Conservation (phyloP, 441 rosid genomes). For the Populus hybrid region DNA sequence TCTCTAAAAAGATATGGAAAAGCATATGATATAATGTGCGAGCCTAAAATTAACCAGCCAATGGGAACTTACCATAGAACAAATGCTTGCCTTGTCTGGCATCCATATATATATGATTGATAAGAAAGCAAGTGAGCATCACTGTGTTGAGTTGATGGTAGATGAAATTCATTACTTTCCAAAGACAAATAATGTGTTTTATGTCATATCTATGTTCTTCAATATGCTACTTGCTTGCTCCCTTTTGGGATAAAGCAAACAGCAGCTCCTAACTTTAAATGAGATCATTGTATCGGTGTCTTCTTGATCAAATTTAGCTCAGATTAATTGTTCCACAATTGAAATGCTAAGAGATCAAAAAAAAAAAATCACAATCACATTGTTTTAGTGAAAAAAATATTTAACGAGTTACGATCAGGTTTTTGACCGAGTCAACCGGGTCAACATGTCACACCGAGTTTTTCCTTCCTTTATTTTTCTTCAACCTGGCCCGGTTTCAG, state of each 20-base stretch:
- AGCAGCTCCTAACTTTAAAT: not conserved
- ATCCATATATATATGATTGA: not conserved
- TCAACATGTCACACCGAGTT: too few species aligned
- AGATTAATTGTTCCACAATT: not conserved
- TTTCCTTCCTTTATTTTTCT: too few species aligned
- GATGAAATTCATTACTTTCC: not conserved
- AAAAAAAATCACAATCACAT: too few species aligned
- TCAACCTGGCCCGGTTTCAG: too few species aligned
- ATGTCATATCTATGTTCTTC: not conserved
- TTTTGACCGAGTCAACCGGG: too few species aligned
- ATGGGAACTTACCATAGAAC: not conserved
- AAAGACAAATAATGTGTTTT: not conserved
- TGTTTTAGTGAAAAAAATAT: too few species aligned
- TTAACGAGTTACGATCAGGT: too few species aligned
- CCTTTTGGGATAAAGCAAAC: not conserved
- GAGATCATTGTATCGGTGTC: not conserved
- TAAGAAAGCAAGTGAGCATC: not conserved
- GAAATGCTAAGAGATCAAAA: too few species aligned
- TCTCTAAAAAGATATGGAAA: not conserved
- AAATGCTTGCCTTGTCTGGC: constrained; percentile 3
- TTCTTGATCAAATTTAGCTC: not conserved
- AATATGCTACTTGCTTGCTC: not conserved
- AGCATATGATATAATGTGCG: not conserved
- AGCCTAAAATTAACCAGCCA: not conserved
- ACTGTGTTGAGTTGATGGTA: not conserved